Base-by-base conservation (phyloP, 345 rosid genomes). In the Cardamine resedifolia region DNA sequence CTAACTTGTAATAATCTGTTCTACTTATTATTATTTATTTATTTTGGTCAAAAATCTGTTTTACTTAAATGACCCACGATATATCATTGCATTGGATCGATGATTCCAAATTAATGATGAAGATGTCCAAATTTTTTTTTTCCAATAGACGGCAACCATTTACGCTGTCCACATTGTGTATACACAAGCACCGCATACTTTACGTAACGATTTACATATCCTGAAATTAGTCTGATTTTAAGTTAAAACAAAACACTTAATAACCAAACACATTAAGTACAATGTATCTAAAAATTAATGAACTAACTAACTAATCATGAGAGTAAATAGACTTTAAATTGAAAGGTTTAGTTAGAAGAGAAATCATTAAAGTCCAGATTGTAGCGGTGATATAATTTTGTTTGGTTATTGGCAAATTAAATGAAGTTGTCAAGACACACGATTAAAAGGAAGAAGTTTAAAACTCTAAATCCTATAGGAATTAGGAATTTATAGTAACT, bases 131-230 rank as follows among this genome's bases (percentile, higher is more conserved):
- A 39, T n/a, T n/a, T 3, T 9, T 3, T 48, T 14, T 2, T 18
- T 20, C 61, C 19, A 20, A 20, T 11, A 38, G 43, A 70, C 28
- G 10, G 23, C 28, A 49, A 59, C 21, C 39, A 16, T 58, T 60
- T 26, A 60, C 39, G 19, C 18, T 58, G 31, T 31, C 57, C 15
- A 60, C 51, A 23, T 43, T 30, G 69, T 31, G 39, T 72, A 23
- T 14, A 39, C 56, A 63, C 64, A 45, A 44, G 43, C 65, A 55
- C 36, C 48, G 45, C 28, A 45, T 34, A 64, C 64, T 53, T 64
- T 24, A 56, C 58, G 71, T 73, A 58, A 64, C n/a, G 21, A 55
- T 26, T 63, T 64, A 21, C 16, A 21, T 72, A 16, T 43, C 47
- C 30, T 20, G 15, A 15, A 6, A 5, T 20, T 62, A 63, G 34